Evolutionary conservation across 208 protist genomes (phyloP), one percentile per base, ranked within the genome.

Genomic region (Blechomonas ayalai): DNA sequence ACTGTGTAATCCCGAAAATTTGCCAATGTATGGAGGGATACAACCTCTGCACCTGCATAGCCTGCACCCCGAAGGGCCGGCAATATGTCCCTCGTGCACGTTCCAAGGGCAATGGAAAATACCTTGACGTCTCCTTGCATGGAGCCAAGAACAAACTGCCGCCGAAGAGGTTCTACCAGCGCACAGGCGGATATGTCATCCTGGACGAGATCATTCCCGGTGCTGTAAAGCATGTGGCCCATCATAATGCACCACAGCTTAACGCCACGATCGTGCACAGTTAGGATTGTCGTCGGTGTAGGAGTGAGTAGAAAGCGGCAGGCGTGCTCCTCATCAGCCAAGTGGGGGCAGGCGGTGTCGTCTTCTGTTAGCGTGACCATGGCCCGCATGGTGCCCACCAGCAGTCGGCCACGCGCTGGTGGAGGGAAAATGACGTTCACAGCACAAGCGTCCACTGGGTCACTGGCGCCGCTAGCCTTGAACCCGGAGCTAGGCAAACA

Each of bases 281-380:
- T 82, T 3, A 82, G 15, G 2, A 77, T 2, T 33, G 56, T 32
- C 2, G 53, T 39, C 3, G 54, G n/a, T 12, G 64, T 57, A n/a
- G 63, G 73, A 12, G 67, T 47, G 22, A 73, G 58, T 3, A 82
- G 25, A 44, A 73, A 82, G 22, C 73, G 73, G 42, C 73, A 82
- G 22, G 25, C 43, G 26, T 36, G 34, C 15, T 48, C 29, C 41
- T 77, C 67, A 44, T 82, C 73, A 12, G 58, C 58, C 19, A 71
- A 40, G 10, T 73, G 59, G 2, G 73, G 73, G 19, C 24, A 55
- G 13, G 59, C 31, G 16, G 53, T 61, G 35, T 48, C 53, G 3
- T 53, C 35, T 4, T 46, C 27, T 6, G 33, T 60, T 19, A 77
- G 57, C 12, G 52, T 55, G 36, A 71, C 24, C 1, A 67, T 18